Percentiles rank a stretch among this genome's conserved stretches.
phyloP scores from a whole-genome alignment of 768 basidiomycete genomes.

The Chalciporus sphaerocephalus region DNA sequence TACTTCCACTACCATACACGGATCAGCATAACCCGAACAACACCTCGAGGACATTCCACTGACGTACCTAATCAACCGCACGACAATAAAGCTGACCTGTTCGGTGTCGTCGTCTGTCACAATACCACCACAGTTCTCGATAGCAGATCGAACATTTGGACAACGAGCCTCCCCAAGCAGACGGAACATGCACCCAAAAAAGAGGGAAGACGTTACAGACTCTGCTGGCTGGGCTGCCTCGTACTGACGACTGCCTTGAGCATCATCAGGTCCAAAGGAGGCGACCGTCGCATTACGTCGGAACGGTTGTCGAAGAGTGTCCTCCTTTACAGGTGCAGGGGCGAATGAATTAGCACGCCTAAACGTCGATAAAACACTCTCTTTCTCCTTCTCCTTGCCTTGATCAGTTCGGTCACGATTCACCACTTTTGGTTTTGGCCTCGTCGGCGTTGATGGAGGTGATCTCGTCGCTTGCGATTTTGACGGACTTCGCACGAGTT shows the following conservation, averaged over 20 bases:
- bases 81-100: constrained; percentile 61
- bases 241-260: constrained; percentile 14
- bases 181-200: constrained; percentile 53
- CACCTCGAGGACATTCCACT: neutral
- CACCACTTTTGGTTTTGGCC: constrained; percentile 1
- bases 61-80: constrained; percentile 67
- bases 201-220: constrained; percentile 34
- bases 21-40: neutral
- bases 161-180: constrained; percentile 66
- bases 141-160: constrained; percentile 50
- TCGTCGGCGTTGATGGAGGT: constrained; percentile 14
- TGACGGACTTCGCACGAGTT: constrained; percentile 58
- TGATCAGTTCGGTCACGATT: neutral
- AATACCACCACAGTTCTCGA: constrained; percentile 58
- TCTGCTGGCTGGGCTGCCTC: neutral
- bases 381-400: constrained; percentile 20
- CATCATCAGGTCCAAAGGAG: constrained; percentile 12
- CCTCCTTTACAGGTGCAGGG: constrained; percentile 28
- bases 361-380: constrained; percentile 53
- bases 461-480: constrained; percentile 35
- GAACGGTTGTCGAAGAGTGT: constrained; percentile 41
- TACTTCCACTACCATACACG: constrained; percentile 56
- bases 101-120: constrained; percentile 41
- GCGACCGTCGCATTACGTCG: constrained; percentile 36
- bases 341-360: constrained; percentile 64